Conservation (phyloP, 2,329 filamentous ascomycete species). For the Xylaria sp. region DNA sequence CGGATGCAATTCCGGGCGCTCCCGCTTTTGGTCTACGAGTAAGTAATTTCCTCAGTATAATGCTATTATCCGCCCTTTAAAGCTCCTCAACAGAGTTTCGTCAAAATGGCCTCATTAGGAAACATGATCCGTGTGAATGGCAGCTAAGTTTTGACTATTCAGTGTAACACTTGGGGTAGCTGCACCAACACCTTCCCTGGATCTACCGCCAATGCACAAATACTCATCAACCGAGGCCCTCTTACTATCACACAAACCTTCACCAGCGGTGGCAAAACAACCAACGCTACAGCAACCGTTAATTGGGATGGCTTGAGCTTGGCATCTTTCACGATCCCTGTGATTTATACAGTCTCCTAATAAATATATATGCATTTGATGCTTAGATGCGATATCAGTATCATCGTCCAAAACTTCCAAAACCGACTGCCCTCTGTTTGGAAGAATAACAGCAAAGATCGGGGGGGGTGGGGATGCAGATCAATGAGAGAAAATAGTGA, state of each 20-base stretch:
- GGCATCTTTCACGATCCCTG: neutral
- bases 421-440: too few species aligned
- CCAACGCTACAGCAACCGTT: neutral
- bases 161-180: conserved; percentile 7
- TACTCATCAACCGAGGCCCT: neutral
- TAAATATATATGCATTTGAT: too few species aligned
- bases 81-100: neutral
- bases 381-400: too few species aligned
- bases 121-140: too few species aligned
- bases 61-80: neutral
- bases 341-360: neutral
- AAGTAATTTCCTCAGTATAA: neutral
- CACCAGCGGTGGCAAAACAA: neutral
- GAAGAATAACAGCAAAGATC: too few species aligned
- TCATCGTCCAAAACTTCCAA: too few species aligned
- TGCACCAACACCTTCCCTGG: conserved; percentile 1
- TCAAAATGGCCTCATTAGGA: too few species aligned
- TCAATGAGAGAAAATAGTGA: too few species aligned
- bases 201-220: neutral
- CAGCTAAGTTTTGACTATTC: neutral
- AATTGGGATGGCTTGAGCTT: neutral
- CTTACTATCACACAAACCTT: conserved; percentile 7
- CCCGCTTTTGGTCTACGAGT: conserved; percentile 14
- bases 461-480: too few species aligned
- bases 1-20: neutral